These are phyloP conservation scores for Stemphylium lycopersici DNA, from an alignment of 2,329 filamentous ascomycete species.

Conservation along the genomic window DNA sequence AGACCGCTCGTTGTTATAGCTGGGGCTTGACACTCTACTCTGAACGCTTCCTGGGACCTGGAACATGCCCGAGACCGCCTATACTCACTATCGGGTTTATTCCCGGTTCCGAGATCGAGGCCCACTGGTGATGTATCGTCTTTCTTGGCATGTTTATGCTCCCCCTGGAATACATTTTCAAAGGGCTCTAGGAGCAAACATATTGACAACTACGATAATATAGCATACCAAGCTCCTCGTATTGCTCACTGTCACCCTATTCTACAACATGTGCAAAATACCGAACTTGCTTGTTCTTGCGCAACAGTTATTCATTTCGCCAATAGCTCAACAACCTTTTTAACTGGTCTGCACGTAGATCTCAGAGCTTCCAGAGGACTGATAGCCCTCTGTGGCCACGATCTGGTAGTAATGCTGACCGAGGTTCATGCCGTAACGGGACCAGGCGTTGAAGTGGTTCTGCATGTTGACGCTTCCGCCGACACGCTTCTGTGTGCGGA, in stretches of 20 bases:
- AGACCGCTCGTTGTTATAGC: no score
- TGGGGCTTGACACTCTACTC: not conserved
- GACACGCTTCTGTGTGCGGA: conserved; percentile 56
- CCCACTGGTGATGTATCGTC: not conserved
- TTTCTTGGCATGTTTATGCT: conserved; percentile 2
- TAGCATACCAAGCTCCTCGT: no score
- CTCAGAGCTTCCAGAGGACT: conserved; percentile 49
- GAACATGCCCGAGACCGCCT: not conserved
- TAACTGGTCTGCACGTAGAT: conserved; percentile 14
- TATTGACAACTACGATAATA: no score
- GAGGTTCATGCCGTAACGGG: conserved; percentile 27
- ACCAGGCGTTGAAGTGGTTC: conserved; percentile 40
- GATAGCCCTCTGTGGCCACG: conserved; percentile 60
- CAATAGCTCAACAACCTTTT: not conserved
- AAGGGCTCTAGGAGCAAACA: no score
- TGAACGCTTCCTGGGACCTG: not conserved
- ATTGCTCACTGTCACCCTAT: no score
- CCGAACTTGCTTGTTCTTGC: not conserved
- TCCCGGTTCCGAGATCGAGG: not conserved
- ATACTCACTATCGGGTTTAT: not conserved
- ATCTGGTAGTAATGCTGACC: conserved; percentile 41
- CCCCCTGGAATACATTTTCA: not conserved
- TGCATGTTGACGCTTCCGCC: conserved; percentile 48
- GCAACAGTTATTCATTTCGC: no score
- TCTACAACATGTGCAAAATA: not conserved